These are phyloP conservation scores for Austroboletus eburneus DNA, from an alignment of 768 basidiomycete species.

Conservation along the genomic window DNA sequence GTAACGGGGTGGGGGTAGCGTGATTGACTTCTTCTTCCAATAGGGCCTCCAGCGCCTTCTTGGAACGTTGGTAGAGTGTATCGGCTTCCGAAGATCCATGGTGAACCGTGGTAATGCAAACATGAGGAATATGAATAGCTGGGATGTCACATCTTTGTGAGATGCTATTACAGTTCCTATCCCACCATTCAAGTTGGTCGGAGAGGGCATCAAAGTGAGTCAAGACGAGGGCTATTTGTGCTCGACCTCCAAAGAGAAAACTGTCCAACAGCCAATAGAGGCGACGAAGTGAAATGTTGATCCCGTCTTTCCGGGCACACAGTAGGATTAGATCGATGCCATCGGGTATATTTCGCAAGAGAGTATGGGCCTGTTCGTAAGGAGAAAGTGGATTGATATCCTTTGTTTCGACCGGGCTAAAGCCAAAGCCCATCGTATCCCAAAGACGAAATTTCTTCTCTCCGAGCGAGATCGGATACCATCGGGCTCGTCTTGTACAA, in stretches of 20 bases:
- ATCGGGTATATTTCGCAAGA: slow-evolving; percentile 30
- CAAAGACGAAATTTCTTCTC: slow-evolving; percentile 25
- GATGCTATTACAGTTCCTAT: slow-evolving; percentile 22
- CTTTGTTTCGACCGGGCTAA: slow-evolving; percentile 22
- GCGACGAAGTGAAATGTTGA: slow-evolving; percentile 31
- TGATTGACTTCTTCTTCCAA: slow-evolving; percentile 5
- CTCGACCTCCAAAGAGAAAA: slow-evolving; percentile 35
- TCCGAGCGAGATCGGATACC: slow-evolving; percentile 19
- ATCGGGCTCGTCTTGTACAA: slow-evolving; percentile 31
- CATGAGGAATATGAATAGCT: slow-evolving; percentile 6
- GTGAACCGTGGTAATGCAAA: slow-evolving; percentile 20
- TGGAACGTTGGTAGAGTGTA: slow-evolving; percentile 12
- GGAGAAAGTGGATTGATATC: slow-evolving; percentile 14
- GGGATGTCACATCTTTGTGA: slow-evolving; percentile 14
- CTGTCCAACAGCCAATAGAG: slow-evolving; percentile 38
- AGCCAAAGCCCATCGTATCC: slow-evolving; percentile 30
- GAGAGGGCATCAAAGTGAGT: slow-evolving; percentile 36
- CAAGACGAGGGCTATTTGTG: slow-evolving; percentile 35
- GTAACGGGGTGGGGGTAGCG: slow-evolving; percentile 8
- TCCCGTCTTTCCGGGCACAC: slow-evolving; percentile 36
- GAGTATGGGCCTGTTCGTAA: slow-evolving; percentile 29
- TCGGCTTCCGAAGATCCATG: neutral
- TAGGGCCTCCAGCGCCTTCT: slow-evolving; percentile 5
- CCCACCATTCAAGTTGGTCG: slow-evolving; percentile 33
- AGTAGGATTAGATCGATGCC: slow-evolving; percentile 40